Base-by-base conservation (phyloP, 352 stramenopile species). In the Pythium pyrilobum region DNA sequence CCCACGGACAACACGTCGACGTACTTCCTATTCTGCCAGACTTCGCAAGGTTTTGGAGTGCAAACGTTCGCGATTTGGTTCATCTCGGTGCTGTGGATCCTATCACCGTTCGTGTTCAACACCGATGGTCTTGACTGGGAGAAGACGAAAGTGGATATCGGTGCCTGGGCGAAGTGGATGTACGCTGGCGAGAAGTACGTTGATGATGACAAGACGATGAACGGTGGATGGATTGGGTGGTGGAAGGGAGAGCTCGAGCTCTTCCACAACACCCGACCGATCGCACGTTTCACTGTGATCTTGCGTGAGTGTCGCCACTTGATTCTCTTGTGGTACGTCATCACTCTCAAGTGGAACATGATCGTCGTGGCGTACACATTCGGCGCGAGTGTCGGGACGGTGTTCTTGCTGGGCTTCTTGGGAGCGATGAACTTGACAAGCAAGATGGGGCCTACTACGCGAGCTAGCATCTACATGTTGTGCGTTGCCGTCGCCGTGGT, bases 61-160 rank as follows among this genome's bases (percentile, higher is more conserved):
- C 80, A 90, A 43, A 90, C 81, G 9, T 92, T 92, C 48, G 72
- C 81, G 15, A 85, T 89, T 50, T 92, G 80, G 80, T 68, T 77
- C 15, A 90, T 92, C 46, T 61, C 78, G 1, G 59, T 89, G 16
- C 59, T 90, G 25, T 92, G 79, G 80, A 41, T 92, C 7, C 47
- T 89, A 31, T 82, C 79, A 23, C 81, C 81, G 15, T 92, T 88
- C 60, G 74, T 92, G 36, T 92, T 92, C 67, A 92, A 92, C 65
- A 89, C 79, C n/a, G 81, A 92, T 33, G 81, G 81, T 20, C 59
- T 92, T 2, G 81, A 92, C 36, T 92, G 78, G 71, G 76, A 89
- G 45, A 92, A 92, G 64, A 89, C 81, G 0, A 92, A 92, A 63
- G 76, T 73, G 5, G 81, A 92, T 58, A 77, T 89, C 21, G 54